Evolutionary conservation across 2,329 filamentous ascomycete genomes (phyloP), one percentile per base, ranked within the genome.

Genomic region (Hypoxylon sp.): DNA sequence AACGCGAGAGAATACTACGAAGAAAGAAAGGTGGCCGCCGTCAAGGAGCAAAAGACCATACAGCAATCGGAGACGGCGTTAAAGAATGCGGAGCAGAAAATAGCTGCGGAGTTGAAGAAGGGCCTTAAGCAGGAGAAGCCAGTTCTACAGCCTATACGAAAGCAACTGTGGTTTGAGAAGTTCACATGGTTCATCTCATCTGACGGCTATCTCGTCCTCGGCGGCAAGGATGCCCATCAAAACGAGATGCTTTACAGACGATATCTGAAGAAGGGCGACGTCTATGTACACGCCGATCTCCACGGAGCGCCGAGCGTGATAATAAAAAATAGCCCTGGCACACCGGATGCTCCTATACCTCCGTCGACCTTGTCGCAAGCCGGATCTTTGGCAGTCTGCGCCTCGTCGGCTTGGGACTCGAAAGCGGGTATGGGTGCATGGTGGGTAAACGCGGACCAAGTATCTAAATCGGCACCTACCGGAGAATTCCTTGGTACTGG

Each of bases 391-490:
- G 88, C 89, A 0, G 90, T 99, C 4, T 91, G 91, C 61, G 90
- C 91, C 7, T 97, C 92, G 1, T 88, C 82, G 54, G 95, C 94
- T 0, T 99, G 95, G 95, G 95, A 98, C 59, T 94, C 91, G 1
- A 99, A 99, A 74, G 94, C 94, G 7, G 86, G 92, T 13, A 96
- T 98, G 90, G 89, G 90, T 15, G 93, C 94, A 7, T 99, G 91
- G 89, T 99, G 95, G 95, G 94, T 96, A 0, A 87, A 88, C 60
- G 89, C 91, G 1, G 88, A 94, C 50, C 93, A 98, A 73, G 91
- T 99, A 0, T 92, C 90, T 8, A 98, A 98, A 76, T 91, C 87
- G 27, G 88, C 89, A 0, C 82, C 87, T 0, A 86, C 84, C 0
- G 94, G 94, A 20, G 93, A 96, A 65, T 94, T 91, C 67, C 76